Conservation (phyloP, 352 stramenopile genomes). For the Globisporangium iwayamae region DNA sequence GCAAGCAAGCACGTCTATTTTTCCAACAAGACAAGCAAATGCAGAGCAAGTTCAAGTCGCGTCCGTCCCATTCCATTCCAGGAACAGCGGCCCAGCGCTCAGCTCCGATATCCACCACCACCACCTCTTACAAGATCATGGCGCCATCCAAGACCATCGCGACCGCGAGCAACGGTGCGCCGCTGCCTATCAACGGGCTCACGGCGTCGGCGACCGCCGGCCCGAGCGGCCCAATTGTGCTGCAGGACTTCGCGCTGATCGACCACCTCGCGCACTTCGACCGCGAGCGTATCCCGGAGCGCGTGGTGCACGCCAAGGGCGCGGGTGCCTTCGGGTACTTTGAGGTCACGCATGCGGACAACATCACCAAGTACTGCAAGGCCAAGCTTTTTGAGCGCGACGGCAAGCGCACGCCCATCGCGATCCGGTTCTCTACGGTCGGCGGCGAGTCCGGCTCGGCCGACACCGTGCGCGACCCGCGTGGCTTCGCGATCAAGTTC, state of each 20-base stretch:
- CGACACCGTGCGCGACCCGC: constrained; percentile 85
- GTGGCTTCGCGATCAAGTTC: constrained; percentile 92
- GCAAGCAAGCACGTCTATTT: background rate
- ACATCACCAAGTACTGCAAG: constrained; percentile 53
- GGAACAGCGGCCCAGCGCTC: background rate
- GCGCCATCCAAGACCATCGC: constrained; percentile 6
- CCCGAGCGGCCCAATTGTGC: constrained; percentile 49
- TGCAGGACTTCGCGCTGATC: constrained; percentile 86
- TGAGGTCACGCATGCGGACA: constrained; percentile 66
- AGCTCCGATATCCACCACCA: background rate
- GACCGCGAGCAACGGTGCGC: constrained; percentile 51
- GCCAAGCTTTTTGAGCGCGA: constrained; percentile 75
- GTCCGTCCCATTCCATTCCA: background rate
- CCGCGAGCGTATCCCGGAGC: constrained; percentile 89
- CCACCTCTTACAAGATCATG: background rate
- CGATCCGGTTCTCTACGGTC: constrained; percentile 85
- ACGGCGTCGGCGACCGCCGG: constrained; percentile 74
- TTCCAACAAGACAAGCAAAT: background rate
- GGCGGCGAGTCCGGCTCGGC: constrained; percentile 72
- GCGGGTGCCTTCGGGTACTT: constrained; percentile 91
- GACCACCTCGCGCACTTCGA: constrained; percentile 92
- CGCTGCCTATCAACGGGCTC: constrained; percentile 55
- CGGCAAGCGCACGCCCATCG: constrained; percentile 86
- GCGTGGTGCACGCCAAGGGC: constrained; percentile 90
- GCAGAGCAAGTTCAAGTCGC: constrained; percentile 14